Conservation (phyloP, 1,284 basidiomycete species). For the Gomphus bonarii region DNA sequence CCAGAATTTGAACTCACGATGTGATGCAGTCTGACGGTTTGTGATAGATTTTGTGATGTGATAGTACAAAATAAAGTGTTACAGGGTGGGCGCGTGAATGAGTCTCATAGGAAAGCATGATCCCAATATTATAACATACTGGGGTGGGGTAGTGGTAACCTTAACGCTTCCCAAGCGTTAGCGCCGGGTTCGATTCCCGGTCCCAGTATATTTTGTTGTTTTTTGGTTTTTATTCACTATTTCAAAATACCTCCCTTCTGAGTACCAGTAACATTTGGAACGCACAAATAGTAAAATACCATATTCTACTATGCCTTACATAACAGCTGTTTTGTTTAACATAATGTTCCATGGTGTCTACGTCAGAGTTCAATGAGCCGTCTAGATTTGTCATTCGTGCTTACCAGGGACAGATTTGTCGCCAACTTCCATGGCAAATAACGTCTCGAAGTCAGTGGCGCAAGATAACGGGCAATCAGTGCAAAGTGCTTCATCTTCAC, state of each 20-base stretch:
- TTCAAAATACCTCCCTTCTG: too few relatives aligned
- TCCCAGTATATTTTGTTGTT: slow-evolving; percentile 4
- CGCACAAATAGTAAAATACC: too few relatives aligned
- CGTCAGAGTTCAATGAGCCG: too few relatives aligned
- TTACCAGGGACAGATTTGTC: background rate
- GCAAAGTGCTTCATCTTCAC: background rate
- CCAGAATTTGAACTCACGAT: background rate
- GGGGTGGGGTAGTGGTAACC: slow-evolving; percentile 13
- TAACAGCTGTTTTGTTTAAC: too few relatives aligned
- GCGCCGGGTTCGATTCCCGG: slow-evolving; percentile 13
- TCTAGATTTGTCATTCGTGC: background rate
- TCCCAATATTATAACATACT: background rate
- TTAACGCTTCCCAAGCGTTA: slow-evolving; percentile 12
- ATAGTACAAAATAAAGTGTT: background rate
- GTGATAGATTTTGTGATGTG: background rate
- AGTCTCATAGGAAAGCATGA: too few relatives aligned
- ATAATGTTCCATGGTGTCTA: too few relatives aligned
- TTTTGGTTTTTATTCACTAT: background rate
- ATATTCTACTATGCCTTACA: too few relatives aligned
- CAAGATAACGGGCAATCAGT: background rate
- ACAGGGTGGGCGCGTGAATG: too few relatives aligned
- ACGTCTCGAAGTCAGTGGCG: background rate
- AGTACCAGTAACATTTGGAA: too few relatives aligned
- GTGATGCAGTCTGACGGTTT: background rate
- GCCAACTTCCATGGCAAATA: background rate